Evolutionary conservation across 2,329 filamentous ascomycete species (phyloP), one percentile per base, ranked within the genome.

Genomic region (Cladosporium velox): DNA sequence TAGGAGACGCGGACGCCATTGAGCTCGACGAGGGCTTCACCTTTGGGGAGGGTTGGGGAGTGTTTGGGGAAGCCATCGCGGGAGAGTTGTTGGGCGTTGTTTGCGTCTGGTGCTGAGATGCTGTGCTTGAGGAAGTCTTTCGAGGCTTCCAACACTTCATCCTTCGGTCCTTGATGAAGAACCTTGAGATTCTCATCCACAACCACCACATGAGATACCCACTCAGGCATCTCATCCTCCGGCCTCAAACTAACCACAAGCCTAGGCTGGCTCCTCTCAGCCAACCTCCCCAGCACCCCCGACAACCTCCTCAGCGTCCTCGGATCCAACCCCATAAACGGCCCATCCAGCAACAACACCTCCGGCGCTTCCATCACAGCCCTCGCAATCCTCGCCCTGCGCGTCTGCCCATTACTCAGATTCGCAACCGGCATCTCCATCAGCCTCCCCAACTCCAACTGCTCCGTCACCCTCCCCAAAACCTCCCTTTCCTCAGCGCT

Each of bases 321-420:
- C 15, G 94, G 95, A 77, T 98, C 95, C 18, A 99, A 83, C 0
- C 95, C 94, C 91, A 97, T 96, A 75, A 97, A 97, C 1, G 95
- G 94, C 72, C 97, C 94, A 78, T 99, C 95, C 2, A 97, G 83
- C 62, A 98, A 83, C 67, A 99, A 76, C 12, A 97, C 85, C 77
- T 96, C 91, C 0, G 95, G 95, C 62, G 85, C 85, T 7, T 84
- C 88, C 66, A 98, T 83, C 60, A 99, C 79, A 0, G 93, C 93
- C 72, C 92, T 91, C 1, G 93, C 95, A 71, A 99, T 97, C 68
- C 92, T 87, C 8, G 94, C 91, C 64, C 95, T 84, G 69, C 94
- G 84, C 7, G 91, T 94, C 79, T 99, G 95, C 0, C 95, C 95
- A 77, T 98, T 97, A 76, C 93, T 97, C 64, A 99, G 80, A 76